phyloP scores from a whole-genome alignment of 1,284 basidiomycete species.

The Anthracocystis panici-leucophaei region DNA sequence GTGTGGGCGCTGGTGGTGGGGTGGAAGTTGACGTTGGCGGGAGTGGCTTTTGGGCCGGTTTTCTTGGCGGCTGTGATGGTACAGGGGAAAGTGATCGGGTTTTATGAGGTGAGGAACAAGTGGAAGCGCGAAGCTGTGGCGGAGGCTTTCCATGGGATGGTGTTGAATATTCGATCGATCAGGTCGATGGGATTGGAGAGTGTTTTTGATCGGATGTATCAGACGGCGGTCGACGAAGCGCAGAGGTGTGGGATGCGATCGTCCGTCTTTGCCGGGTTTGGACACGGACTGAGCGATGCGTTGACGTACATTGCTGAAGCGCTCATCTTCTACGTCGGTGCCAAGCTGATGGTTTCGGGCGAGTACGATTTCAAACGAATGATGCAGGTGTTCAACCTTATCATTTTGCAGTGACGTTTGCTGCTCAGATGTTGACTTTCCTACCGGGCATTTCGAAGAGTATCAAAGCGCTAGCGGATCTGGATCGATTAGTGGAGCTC shows the following conservation, averaged over 20 bases:
- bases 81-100: constrained; percentile 78
- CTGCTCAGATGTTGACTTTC: constrained; percentile 87
- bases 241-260: constrained; percentile 79
- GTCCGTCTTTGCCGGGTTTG: constrained; percentile 85
- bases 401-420: constrained; percentile 92
- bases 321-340: constrained; percentile 88
- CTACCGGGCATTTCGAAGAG: constrained; percentile 60
- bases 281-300: constrained; percentile 81
- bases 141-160: constrained; percentile 86
- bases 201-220: constrained; percentile 80
- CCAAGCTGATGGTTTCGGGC: constrained; percentile 82
- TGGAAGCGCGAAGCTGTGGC: constrained; percentile 84
- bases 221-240: constrained; percentile 76
- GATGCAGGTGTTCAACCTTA: constrained; percentile 88
- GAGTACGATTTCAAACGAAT: constrained; percentile 86
- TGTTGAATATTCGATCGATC: constrained; percentile 86
- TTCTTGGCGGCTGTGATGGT: constrained; percentile 81
- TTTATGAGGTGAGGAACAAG: constrained; percentile 85
- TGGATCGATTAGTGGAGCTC: constrained; percentile 76
- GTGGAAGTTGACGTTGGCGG: constrained; percentile 94
- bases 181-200: constrained; percentile 88
- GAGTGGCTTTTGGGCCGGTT: constrained; percentile 85
- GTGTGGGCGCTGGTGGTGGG: constrained; percentile 87
- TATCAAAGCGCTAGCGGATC: constrained; percentile 78
- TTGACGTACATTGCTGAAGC: constrained; percentile 83